Evolutionary conservation across 306 rosid species (phyloP), one percentile per base, ranked within the genome.

Genomic region (Calophaca sinica): DNA sequence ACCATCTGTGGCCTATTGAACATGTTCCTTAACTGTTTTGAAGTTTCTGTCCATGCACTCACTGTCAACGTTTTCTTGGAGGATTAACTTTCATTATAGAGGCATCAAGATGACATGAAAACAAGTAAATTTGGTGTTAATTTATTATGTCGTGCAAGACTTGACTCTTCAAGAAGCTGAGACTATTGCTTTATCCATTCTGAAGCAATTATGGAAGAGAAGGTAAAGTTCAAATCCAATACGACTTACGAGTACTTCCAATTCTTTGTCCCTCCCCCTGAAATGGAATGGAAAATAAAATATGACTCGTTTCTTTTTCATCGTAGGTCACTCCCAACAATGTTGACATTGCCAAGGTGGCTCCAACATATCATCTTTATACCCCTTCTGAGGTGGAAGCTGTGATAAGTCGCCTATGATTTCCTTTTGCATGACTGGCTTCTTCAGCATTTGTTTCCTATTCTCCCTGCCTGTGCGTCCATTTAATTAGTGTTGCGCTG

Each of bases 161-260:
- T 70, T 94, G 31, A 85, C 99, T 74, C 99, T 94, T 72, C 80
- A 80, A 83, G 99, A 94, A 86, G 99, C 99, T 4, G 99, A 94
- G 84, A 87, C 96, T 38, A 92, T 94, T 58, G 97, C 99, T 74
- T 90, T 94, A 54, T 94, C 97, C 65, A 94, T 94, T 80, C 90
- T 94, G 83, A 94, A 92, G 87, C 99, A 94, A 84, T 92, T 48
- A 94, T 94, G 99, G 99, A 20, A 89, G 99, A 94, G 87, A 94
- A 94, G 99, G 99, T 94, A 78, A 77, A 42, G 33, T 39, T 48
- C 38, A 76, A 51, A 79, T 51, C 33, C 41, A 35, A 66, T 52
- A 14, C 36, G n/a, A 32, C 3, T 2, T 32, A 32, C 36, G 2
- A 32, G 36, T 32, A 32, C 36, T 32, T 32, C 36, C 50, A 5